Conservation (phyloP, 2,329 filamentous ascomycete species). For the Pseudogymnoascus sp. region DNA sequence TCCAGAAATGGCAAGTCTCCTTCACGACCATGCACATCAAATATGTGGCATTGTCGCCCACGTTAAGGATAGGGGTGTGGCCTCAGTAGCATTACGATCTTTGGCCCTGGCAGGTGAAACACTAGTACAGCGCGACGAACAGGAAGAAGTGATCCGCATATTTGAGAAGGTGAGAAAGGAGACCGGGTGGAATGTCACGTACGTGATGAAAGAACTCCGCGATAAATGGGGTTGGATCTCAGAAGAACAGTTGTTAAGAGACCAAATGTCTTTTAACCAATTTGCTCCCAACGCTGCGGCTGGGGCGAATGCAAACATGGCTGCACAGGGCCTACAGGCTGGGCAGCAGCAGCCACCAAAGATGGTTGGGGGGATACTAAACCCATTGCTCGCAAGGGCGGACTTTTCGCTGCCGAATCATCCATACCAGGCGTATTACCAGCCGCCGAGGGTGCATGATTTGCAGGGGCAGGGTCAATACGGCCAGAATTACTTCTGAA, state of each 20-base stretch:
- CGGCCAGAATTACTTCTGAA: slow-evolving; percentile 14
- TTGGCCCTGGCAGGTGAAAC: slow-evolving; percentile 71
- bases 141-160: slow-evolving; percentile 72
- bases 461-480: slow-evolving; percentile 24
- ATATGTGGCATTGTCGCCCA: slow-evolving; percentile 87
- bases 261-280: slow-evolving; percentile 13
- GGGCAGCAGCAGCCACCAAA: slow-evolving; percentile 26
- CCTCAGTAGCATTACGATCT: slow-evolving; percentile 70
- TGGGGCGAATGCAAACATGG: slow-evolving; percentile 8
- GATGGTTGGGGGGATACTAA: slow-evolving; percentile 47
- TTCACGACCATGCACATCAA: slow-evolving; percentile 69
- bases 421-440: slow-evolving; percentile 75
- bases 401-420: slow-evolving; percentile 74
- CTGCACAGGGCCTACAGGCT: slow-evolving; percentile 16
- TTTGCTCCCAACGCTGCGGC: slow-evolving; percentile 14
- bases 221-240: slow-evolving; percentile 66
- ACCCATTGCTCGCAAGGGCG: slow-evolving; percentile 63
- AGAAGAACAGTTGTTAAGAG: slow-evolving; percentile 23
- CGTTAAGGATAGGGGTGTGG: slow-evolving; percentile 71
- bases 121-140: slow-evolving; percentile 61
- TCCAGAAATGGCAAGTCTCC: slow-evolving; percentile 59
- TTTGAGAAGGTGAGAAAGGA: slow-evolving; percentile 68
- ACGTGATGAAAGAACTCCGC: slow-evolving; percentile 66
- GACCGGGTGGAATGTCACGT: slow-evolving; percentile 70
- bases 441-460: slow-evolving; percentile 53